Evolutionary conservation across 345 rosid genomes (phyloP).

Genomic region (Excoecaria cochinchinensis): DNA sequence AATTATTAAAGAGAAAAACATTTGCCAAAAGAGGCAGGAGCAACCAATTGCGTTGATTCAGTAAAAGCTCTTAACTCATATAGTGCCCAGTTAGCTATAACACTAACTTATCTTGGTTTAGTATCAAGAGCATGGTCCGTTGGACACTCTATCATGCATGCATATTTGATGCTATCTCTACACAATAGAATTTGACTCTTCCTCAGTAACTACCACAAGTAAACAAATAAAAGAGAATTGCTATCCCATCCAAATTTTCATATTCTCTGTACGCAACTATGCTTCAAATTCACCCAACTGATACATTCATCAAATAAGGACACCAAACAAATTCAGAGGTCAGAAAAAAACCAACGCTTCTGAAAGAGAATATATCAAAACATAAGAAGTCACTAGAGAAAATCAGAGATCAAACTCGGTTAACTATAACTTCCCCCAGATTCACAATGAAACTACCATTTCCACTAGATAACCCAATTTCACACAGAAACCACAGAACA

Average conservation of each 20-base stretch:
- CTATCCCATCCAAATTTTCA: background rate
- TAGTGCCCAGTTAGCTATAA: too few species aligned
- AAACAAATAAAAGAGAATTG: background rate
- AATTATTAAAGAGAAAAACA: too few species aligned
- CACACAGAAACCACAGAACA: background rate
- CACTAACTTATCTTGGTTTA: too few species aligned
- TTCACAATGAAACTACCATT: background rate
- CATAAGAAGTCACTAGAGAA: background rate
- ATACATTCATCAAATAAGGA: background rate
- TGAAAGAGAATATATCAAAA: background rate
- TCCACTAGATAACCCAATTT: background rate
- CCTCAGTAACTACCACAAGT: background rate
- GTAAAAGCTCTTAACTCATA: too few species aligned
- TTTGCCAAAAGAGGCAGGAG: too few species aligned
- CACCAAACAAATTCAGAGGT: background rate
- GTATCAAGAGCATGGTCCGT: too few species aligned
- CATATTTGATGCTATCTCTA: background rate
- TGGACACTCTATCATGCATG: background rate
- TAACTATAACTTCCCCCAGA: background rate
- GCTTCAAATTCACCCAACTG: background rate
- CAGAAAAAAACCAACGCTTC: background rate
- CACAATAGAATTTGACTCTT: background rate
- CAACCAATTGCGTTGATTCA: too few species aligned
- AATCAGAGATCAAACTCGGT: too few species aligned
- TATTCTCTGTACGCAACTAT: background rate